phyloP scores from a whole-genome alignment of 106 monocot genomes.

The Apostasia shenzhenica region DNA sequence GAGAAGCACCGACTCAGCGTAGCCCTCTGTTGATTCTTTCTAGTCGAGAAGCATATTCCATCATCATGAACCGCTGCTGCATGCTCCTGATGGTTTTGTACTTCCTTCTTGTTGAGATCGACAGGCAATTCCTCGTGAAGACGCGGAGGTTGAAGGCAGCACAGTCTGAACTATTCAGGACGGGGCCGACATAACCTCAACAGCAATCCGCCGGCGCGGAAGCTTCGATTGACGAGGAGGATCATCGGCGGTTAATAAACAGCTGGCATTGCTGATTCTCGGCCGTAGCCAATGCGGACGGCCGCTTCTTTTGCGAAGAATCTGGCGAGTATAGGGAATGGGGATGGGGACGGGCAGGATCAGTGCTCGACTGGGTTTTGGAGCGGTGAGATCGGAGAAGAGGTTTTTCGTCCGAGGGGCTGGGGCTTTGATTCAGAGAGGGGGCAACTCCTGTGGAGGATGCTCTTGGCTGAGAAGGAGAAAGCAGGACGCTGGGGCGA shows the following conservation, averaged over 20 bases:
- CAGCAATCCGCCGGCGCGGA: no score
- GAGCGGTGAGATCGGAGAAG: constrained; percentile 90
- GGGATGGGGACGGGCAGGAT: constrained; percentile 1
- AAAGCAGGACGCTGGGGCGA: neutral
- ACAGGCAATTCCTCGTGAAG: neutral
- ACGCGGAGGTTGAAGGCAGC: neutral
- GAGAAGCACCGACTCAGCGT: no score
- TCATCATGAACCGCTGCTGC: neutral
- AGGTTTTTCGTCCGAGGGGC: constrained; percentile 75
- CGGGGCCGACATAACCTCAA: neutral
- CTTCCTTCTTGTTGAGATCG: constrained; percentile 4
- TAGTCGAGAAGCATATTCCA: neutral
- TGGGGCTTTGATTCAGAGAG: neutral
- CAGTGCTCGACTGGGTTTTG: constrained; percentile 10
- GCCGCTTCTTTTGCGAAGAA: constrained; percentile 87
- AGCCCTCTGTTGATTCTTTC: neutral
- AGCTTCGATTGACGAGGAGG: neutral
- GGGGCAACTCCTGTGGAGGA: constrained; percentile 1
- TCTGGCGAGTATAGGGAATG: constrained; percentile 25
- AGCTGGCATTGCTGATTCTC: constrained; percentile 16
- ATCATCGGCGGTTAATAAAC: neutral
- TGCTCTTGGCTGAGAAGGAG: neutral
- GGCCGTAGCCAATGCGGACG: constrained; percentile 76
- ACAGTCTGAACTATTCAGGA: neutral
- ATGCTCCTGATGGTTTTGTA: neutral